These are phyloP conservation scores for Gyrodon tennesseensis DNA, from an alignment of 1,284 basidiomycete species.

Conservation along the genomic window DNA sequence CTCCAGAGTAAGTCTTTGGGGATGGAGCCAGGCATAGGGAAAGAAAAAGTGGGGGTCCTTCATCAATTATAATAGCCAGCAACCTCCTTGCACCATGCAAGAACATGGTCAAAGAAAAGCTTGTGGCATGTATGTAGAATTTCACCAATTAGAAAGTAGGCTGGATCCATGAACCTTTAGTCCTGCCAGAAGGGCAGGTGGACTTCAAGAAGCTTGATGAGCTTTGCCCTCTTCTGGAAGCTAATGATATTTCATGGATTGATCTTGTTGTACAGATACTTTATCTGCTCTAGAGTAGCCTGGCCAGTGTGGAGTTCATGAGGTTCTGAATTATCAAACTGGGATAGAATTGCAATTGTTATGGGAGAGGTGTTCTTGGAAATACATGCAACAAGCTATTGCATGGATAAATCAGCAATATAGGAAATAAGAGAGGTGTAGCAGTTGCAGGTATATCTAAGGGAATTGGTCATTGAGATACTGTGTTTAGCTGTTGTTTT, in stretches of 20 bases:
- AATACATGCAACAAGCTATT: not conserved
- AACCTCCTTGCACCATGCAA: conserved; percentile 13
- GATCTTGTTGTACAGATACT: not conserved
- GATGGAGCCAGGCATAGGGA: too few species aligned
- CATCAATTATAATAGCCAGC: too few species aligned
- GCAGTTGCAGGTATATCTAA: not conserved
- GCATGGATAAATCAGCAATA: not conserved
- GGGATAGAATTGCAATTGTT: not conserved
- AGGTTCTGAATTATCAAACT: not conserved
- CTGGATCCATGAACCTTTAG: not conserved
- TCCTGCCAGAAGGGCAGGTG: conserved; percentile 2
- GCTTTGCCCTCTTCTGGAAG: not conserved
- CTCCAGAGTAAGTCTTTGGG: too few species aligned
- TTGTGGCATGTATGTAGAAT: conserved; percentile 4
- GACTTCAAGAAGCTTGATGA: not conserved
- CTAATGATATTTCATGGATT: not conserved
- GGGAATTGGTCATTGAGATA: not conserved
- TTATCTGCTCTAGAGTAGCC: not conserved
- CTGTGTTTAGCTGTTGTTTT: not conserved
- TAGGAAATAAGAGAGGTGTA: not conserved
- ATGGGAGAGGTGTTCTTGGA: not conserved
- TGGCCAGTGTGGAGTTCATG: not conserved
- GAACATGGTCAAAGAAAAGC: not conserved
- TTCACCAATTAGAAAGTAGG: not conserved
- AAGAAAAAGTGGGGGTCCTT: too few species aligned